These are phyloP conservation scores for Kodamaea ohmeri DNA, from an alignment of 1,139 yeast species.

Conservation along the genomic window DNA sequence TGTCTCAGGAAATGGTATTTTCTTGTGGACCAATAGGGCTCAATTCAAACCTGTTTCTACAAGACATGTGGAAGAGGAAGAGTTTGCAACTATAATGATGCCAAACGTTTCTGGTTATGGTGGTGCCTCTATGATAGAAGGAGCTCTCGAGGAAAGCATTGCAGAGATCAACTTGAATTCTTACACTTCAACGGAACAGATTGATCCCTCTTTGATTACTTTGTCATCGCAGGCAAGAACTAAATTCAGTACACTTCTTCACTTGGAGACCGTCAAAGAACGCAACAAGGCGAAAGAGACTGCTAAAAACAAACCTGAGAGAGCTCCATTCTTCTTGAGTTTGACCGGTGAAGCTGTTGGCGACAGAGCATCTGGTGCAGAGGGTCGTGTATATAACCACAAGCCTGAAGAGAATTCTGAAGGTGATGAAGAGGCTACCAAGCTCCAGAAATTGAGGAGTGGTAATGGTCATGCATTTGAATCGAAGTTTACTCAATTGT, in stretches of 20 bases:
- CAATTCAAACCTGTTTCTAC: slow-evolving; percentile 77
- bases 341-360: slow-evolving; percentile 65
- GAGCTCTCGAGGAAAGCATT: slow-evolving; percentile 55
- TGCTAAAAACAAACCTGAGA: slow-evolving; percentile 73
- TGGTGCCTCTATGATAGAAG: slow-evolving; percentile 72
- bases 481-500: slow-evolving; percentile 66
- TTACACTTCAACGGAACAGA: slow-evolving; percentile 64
- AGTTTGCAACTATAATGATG: slow-evolving; percentile 54
- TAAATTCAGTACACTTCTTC: slow-evolving; percentile 73
- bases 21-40: slow-evolving; percentile 88
- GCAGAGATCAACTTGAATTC: slow-evolving; percentile 26
- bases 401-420: slow-evolving; percentile 14
- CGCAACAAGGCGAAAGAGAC: slow-evolving; percentile 90
- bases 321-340: slow-evolving; percentile 78
- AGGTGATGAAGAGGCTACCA: slow-evolving; percentile 21
- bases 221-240: slow-evolving; percentile 74
- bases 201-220: slow-evolving; percentile 62
- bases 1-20: slow-evolving; percentile 85
- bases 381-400: slow-evolving; percentile 31
- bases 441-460: slow-evolving; percentile 27
- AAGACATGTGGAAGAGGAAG: slow-evolving; percentile 72
- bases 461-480: slow-evolving; percentile 49
- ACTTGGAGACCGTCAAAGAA: slow-evolving; percentile 78
- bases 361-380: slow-evolving; percentile 64
- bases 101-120: slow-evolving; percentile 88